These are phyloP conservation scores for Fusarium sambucinum DNA, from an alignment of 2,329 filamentous ascomycete species.

Conservation along the genomic window DNA sequence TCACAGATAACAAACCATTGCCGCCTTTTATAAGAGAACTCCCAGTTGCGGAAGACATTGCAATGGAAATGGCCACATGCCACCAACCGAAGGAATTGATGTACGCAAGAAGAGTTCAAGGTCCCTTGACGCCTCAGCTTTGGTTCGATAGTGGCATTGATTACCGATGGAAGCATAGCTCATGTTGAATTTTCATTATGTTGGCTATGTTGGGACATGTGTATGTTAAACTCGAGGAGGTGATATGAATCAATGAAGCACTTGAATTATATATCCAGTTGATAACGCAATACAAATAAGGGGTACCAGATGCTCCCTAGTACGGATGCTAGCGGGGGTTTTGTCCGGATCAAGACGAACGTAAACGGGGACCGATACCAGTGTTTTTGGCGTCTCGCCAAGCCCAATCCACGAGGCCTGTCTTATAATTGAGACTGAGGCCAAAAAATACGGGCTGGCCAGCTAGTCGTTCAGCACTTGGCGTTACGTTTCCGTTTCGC, in stretches of 20 bases:
- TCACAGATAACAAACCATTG: constrained; percentile 50
- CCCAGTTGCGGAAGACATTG: constrained; percentile 58
- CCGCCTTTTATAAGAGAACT: constrained; percentile 54
- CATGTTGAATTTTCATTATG: constrained; percentile 1
- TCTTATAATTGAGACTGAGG: too few relatives aligned
- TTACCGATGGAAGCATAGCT: constrained; percentile 52
- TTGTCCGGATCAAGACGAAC: too few relatives aligned
- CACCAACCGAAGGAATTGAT: constrained; percentile 47
- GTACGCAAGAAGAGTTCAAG: constrained; percentile 53
- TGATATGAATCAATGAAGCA: neutral
- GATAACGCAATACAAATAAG: neutral
- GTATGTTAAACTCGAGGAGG: neutral
- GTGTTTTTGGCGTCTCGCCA: too few relatives aligned
- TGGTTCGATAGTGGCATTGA: constrained; percentile 61
- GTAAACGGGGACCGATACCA: too few relatives aligned
- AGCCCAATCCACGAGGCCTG: too few relatives aligned
- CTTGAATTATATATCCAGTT: neutral
- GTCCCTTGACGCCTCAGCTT: constrained; percentile 60
- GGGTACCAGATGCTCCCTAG: neutral
- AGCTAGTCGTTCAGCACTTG: too few relatives aligned
- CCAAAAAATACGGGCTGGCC: too few relatives aligned
- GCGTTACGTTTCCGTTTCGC: too few relatives aligned
- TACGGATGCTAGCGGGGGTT: too few relatives aligned
- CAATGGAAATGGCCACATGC: constrained; percentile 52
- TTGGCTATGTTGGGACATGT: neutral